Percentiles rank a stretch among this genome's conserved stretches.
Evolutionary conservation across 164 flowering plant genomes (phyloP).

Genomic region (Berberis thunbergii): DNA sequence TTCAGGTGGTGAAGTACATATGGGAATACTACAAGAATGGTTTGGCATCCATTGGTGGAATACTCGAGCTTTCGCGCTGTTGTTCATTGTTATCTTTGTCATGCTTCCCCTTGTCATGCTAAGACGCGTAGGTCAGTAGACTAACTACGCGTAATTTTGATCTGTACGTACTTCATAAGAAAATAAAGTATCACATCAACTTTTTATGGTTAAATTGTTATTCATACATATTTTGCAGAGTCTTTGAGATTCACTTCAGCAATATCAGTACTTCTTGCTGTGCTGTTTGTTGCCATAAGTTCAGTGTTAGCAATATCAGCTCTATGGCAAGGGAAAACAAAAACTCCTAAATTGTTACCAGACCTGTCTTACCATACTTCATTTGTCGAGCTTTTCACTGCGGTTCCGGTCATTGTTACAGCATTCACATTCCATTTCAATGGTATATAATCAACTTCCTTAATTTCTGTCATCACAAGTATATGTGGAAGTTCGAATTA

Average conservation of each 20-base stretch:
- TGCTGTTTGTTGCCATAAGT: conserved; percentile 72
- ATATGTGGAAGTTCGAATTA: too few species aligned
- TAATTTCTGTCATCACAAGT: background rate
- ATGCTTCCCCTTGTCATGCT: conserved; percentile 64
- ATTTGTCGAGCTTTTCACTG: conserved; percentile 84
- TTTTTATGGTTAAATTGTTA: background rate
- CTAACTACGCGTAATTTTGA: background rate
- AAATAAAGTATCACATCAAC: background rate
- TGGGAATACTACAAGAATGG: conserved; percentile 85
- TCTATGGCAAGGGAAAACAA: conserved; percentile 44
- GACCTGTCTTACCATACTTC: conserved; percentile 31
- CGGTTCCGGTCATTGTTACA: conserved; percentile 84
- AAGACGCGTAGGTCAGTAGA: conserved; percentile 64
- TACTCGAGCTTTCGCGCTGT: conserved; percentile 38
- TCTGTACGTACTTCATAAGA: background rate
- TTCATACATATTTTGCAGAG: conserved; percentile 28
- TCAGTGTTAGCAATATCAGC: conserved; percentile 60
- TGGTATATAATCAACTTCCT: conserved; percentile 25
- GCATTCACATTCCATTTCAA: conserved; percentile 96
- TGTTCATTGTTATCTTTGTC: conserved; percentile 36
- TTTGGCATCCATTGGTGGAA: conserved; percentile 93
- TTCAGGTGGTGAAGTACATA: conserved; percentile 38
- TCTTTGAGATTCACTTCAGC: conserved; percentile 72
- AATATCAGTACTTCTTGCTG: conserved; percentile 65
- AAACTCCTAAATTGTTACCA: conserved; percentile 54